Percentiles rank a stretch among this genome's conserved stretches.
phyloP scores from a whole-genome alignment of 306 rosid species.

The Cicer chorassanicum region DNA sequence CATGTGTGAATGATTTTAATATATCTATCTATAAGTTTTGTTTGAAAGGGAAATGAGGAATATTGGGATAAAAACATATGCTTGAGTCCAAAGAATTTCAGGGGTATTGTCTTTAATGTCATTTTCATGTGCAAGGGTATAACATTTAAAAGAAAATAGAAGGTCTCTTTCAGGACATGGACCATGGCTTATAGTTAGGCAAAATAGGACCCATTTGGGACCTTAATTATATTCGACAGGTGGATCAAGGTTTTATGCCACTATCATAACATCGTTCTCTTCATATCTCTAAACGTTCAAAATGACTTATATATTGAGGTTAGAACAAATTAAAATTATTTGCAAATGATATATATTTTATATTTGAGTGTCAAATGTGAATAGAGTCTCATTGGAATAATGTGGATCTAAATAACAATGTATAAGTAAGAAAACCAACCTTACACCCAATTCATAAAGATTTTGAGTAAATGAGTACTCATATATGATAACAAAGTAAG shows the following conservation, averaged over 20 bases:
- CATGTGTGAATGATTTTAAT: conserved; percentile 50
- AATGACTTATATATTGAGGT: not conserved
- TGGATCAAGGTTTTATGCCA: conserved; percentile 45
- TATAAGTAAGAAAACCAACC: no score
- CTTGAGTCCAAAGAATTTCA: conserved; percentile 49
- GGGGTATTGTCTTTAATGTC: conserved; percentile 51
- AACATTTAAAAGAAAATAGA: conserved; percentile 34
- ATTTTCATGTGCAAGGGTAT: conserved; percentile 42
- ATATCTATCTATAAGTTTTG: conserved; percentile 39
- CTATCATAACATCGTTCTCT: conserved; percentile 44
- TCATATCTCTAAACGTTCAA: conserved; percentile 30
- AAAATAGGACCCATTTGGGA: conserved; percentile 46
- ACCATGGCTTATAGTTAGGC: conserved; percentile 47
- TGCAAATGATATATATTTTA: no score
- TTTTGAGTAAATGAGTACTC: no score
- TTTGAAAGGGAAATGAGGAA: conserved; percentile 42
- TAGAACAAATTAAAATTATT: not conserved
- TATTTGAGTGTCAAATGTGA: no score
- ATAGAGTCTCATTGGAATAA: no score
- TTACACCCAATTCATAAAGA: no score
- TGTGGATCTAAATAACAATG: no score
- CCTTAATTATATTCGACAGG: conserved; percentile 40
- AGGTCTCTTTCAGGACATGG: conserved; percentile 44
- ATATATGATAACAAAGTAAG: no score
- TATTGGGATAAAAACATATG: conserved; percentile 52